Base-by-base conservation (phyloP, 2,329 filamentous ascomycete genomes). In the Cercospora janseana region DNA sequence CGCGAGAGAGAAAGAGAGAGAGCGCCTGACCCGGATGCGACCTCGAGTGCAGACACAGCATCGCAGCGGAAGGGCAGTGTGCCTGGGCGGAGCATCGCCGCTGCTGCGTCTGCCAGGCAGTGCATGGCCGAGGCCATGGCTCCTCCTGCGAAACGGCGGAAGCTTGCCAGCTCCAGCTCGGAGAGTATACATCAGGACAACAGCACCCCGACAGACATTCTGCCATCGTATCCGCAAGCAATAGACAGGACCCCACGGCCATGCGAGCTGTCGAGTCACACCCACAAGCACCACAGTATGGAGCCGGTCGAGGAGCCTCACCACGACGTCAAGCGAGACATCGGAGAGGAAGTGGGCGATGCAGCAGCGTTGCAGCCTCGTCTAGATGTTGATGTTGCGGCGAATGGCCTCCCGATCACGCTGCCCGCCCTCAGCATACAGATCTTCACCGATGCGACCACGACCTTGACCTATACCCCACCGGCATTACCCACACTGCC, bases 101-200 rank as follows among this genome's bases (percentile, higher is more conserved):
- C 34, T 38, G 34, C n/a, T n/a, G n/a, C n/a, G 34, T 20, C 20
- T 8, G 24, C 34, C 18, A 21, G 15, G 34, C 12, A 9, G 31
- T 49, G 27, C 26, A 60, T 63, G 61, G 56, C 60, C 42, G 44
- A 35, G 44, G 53, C 51, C 41, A 65, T 64, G 63, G 60, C 60
- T 49, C 63, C 62, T 43, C 62, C 63, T 34, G 51, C 42, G 27
- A 65, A 65, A 55, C 56, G 62, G 37, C 56, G 62, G 37, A 60
- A 54, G 52, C 46, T 64, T 29, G 54, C 57, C 13, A 48, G 46
- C 24, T 49, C 56, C 15, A 47, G 46, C 26, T 48, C 49, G 49
- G 42, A 34, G 44, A 32, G 28, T 20, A 43, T 31, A 26, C 29
- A 41, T 31, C 38, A 52, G 52, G 48, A 53, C 35, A 49, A 58